Evolutionary conservation across 2,329 filamentous ascomycete species (phyloP).

Genomic region (Fusarium udum): DNA sequence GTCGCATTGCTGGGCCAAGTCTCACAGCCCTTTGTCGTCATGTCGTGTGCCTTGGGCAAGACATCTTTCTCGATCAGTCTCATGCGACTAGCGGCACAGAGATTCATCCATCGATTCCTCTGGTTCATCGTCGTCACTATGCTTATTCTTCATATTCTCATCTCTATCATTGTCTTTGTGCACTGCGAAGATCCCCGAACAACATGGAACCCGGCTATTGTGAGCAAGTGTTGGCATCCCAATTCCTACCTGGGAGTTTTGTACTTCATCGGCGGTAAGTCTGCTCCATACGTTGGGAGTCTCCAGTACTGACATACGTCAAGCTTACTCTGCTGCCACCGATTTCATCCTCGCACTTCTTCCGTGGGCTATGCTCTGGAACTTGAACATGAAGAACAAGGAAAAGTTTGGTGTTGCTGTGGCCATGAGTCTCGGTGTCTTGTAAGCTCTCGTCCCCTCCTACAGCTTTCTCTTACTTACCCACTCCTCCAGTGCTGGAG

Average conservation of each 20-base stretch:
- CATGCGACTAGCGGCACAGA: conserved; percentile 27
- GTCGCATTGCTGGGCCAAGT: conserved; percentile 18
- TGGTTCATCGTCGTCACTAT: conserved; percentile 28
- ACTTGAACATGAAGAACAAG: conserved; percentile 34
- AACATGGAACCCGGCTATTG: conserved; percentile 28
- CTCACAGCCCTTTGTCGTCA: conserved; percentile 28
- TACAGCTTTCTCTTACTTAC: fast-evolving
- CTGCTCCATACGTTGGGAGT: fast-evolving
- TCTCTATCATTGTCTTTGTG: conserved; percentile 19
- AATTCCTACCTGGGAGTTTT: conserved; percentile 20
- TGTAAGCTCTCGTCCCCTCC: neutral
- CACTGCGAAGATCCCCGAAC: conserved; percentile 26
- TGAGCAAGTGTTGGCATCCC: conserved; percentile 29
- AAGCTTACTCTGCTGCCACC: conserved; percentile 28
- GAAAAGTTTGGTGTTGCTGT: conserved; percentile 31
- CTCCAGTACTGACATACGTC: fast-evolving
- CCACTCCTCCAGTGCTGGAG: neutral
- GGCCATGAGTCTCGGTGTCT: conserved; percentile 31
- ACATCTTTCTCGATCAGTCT: conserved; percentile 30
- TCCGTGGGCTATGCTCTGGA: conserved; percentile 31
- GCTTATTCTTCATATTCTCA: conserved; percentile 21
- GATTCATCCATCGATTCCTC: conserved; percentile 13
- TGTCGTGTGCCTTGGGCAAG: conserved; percentile 29
- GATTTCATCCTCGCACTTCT: conserved; percentile 30
- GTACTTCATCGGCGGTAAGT: conserved; percentile 28